Evolutionary conservation across 2,329 filamentous ascomycete species (phyloP).

Genomic region (Colletotrichum coccodes): DNA sequence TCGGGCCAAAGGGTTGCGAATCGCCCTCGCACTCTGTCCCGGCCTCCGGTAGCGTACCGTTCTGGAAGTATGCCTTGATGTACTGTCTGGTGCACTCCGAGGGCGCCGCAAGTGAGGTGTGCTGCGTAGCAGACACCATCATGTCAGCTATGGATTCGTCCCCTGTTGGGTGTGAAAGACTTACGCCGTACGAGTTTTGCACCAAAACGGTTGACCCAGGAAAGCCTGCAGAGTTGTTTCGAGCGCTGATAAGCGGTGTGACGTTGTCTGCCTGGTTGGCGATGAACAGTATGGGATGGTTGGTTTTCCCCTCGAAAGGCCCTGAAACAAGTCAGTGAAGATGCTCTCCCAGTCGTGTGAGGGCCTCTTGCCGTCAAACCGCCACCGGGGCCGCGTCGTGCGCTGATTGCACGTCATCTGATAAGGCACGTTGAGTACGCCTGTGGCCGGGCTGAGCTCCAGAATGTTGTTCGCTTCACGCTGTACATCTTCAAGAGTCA

Average conservation of each 20-base stretch:
- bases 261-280: conserved; percentile 58
- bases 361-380: conserved; percentile 48
- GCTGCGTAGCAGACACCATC: conserved; percentile 43
- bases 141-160: neutral
- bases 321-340: conserved; percentile 6
- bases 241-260: conserved; percentile 56
- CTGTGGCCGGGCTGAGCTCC: conserved; percentile 51
- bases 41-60: conserved; percentile 54
- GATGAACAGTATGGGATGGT: conserved; percentile 56
- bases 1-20: conserved; percentile 49
- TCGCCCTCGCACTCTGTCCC: conserved; percentile 59
- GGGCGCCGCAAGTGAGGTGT: conserved; percentile 58
- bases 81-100: conserved; percentile 55
- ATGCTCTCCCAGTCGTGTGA: neutral
- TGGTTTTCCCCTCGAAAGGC: conserved; percentile 46
- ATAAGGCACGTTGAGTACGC: conserved; percentile 54
- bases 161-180: too few species aligned
- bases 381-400: conserved; percentile 49
- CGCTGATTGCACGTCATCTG: conserved; percentile 51
- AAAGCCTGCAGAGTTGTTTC: conserved; percentile 56
- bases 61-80: conserved; percentile 56
- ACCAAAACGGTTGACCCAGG: conserved; percentile 56
- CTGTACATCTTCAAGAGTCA: conserved; percentile 46
- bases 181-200: conserved; percentile 62
- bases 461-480: conserved; percentile 45